phyloP scores from a whole-genome alignment of 2,329 filamentous ascomycete species.

The Tolypocladium cylindrosporum region DNA sequence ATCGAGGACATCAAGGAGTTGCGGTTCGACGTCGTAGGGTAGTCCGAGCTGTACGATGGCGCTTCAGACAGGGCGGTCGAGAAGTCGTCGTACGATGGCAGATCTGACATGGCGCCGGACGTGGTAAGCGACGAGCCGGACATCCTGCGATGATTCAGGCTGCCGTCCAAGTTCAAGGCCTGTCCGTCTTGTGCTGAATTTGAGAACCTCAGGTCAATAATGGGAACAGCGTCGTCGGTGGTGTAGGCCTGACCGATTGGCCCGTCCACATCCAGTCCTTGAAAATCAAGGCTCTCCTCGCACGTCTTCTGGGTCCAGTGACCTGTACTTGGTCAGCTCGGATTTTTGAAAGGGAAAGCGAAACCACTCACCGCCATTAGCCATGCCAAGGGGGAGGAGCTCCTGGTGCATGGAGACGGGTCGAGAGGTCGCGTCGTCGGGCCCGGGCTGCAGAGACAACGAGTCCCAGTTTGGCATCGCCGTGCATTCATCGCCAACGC shows the following conservation, averaged over 20 bases:
- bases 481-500: constrained; percentile 41
- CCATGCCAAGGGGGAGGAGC: constrained; percentile 3
- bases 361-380: constrained; percentile 18
- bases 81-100: constrained; percentile 63
- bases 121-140: constrained; percentile 67
- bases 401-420: constrained; percentile 50
- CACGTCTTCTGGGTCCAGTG: constrained; percentile 43
- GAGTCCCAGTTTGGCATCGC: constrained; percentile 48
- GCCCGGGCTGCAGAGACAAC: constrained; percentile 38
- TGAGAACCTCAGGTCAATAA: constrained; percentile 49
- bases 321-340: background rate
- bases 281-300: constrained; percentile 46
- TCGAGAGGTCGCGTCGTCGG: constrained; percentile 41
- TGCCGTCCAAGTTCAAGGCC: constrained; percentile 37
- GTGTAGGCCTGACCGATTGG: constrained; percentile 53
- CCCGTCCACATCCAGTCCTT: constrained; percentile 46
- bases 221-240: constrained; percentile 51
- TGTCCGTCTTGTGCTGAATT: constrained; percentile 38
- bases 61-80: constrained; percentile 57
- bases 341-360: background rate
- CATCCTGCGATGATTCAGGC: constrained; percentile 50
- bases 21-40: constrained; percentile 55
- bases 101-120: constrained; percentile 53
- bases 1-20: constrained; percentile 63
- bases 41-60: constrained; percentile 56